Base-by-base conservation (phyloP, 148 eudicot species). In the Rhododendron henanense region DNA sequence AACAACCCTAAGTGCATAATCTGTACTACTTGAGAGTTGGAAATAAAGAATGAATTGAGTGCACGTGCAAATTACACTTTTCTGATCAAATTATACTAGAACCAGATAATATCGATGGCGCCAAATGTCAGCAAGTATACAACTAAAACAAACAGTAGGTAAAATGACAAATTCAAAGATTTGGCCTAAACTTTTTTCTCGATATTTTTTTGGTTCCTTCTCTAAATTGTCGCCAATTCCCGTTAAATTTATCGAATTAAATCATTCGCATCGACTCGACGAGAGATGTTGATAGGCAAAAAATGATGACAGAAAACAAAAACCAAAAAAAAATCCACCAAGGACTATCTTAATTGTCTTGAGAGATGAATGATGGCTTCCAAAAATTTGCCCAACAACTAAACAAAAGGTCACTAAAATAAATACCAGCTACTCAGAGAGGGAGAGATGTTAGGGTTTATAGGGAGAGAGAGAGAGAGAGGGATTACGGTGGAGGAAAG, bases 401-500 rank as follows among this genome's bases (percentile, higher is more conserved):
- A 53, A 53, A 55, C 61, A 18, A 55, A 7, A 63, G 28, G 6
- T 21, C 25, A 63, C n/a, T 5, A 5, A 59, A 59, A 59, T 15
- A 21, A 59, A 59, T 59, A 21, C 25, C 65, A 0, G 10, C 65
- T 19, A 59, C 25, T 59, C 19, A 71, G 37, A 71, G 39, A 10
- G 31, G 45, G 31, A 77, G 28, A 77, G 2, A 41, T 74, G 31
- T 9, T 10, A 25, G 61, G 18, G 48, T 15, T 45, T 16, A 41
- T 14, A n/a, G 21, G 1, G 73, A 23, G 82, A 41, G 55, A 28
- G 82, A 33, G 82, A 23, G 82, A 41, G 55, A 28, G 82, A 33
- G 57, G 44, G 5, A 59, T 76, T 93, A 96, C 99, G 90, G 55
- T 90, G 93, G 35, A 96, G 85, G 78, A 86, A 87, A 83, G 92